These are phyloP conservation scores for Suillus plorans DNA, from an alignment of 768 basidiomycete species.

Conservation along the genomic window DNA sequence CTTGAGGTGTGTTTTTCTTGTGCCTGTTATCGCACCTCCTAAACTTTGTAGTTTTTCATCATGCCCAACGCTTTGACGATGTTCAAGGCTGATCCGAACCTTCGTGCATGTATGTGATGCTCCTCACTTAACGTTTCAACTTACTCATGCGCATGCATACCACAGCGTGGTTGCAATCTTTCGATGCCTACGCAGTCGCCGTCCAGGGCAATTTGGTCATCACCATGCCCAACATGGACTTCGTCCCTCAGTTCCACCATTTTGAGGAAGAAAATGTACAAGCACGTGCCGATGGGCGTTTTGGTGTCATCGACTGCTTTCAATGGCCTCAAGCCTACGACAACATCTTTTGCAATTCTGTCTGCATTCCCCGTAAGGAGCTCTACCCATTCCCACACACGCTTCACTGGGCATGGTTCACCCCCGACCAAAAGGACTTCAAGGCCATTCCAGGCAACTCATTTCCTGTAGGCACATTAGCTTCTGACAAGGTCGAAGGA, in stretches of 20 bases:
- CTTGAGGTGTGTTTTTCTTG: background rate
- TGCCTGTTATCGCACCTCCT: background rate
- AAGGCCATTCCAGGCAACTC: background rate
- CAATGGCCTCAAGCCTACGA: background rate
- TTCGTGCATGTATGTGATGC: background rate
- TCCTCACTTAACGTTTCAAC: background rate
- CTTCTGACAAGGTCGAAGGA: background rate
- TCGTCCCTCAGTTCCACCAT: background rate
- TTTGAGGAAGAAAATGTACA: background rate
- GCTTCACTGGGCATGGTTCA: slow-evolving; percentile 3
- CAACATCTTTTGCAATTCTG: background rate
- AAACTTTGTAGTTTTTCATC: background rate
- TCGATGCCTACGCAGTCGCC: background rate
- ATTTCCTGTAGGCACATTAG: background rate
- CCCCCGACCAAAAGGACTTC: background rate
- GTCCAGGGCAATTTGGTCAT: background rate
- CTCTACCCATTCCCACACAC: background rate
- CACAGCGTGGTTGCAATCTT: background rate
- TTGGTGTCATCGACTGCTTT: background rate
- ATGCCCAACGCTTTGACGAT: background rate
- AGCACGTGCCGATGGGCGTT: background rate
- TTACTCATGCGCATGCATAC: background rate
- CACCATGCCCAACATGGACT: background rate
- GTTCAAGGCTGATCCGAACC: background rate
- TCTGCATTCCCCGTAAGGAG: background rate